Conservation (phyloP, 352 stramenopile genomes). For the Phytophthora cryptogea region DNA sequence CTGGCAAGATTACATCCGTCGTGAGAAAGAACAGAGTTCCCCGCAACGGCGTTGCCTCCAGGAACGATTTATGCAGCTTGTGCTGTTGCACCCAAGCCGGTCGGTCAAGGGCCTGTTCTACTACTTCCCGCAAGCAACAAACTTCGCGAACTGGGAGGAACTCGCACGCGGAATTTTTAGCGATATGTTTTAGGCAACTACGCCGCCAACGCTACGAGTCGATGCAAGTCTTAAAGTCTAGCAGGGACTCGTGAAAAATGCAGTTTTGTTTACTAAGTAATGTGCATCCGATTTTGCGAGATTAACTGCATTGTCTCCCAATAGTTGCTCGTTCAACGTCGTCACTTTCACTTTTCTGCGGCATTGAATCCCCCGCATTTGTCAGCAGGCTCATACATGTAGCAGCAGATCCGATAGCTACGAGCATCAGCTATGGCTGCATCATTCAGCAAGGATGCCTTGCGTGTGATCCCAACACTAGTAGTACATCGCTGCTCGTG, state of each 20-base stretch:
- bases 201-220: neutral
- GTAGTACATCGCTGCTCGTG: conserved; percentile 6
- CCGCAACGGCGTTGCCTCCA: conserved; percentile 39
- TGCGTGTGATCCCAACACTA: too few relatives aligned
- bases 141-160: conserved; percentile 56
- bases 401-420: conserved; percentile 3
- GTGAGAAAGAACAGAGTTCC: conserved; percentile 31
- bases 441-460: neutral
- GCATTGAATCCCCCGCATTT: too few relatives aligned
- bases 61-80: conserved; percentile 75
- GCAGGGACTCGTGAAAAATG: conserved; percentile 1
- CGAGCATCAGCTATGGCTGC: conserved; percentile 7
- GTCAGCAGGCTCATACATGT: too few relatives aligned
- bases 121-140: conserved; percentile 56
- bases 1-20: conserved; percentile 71
- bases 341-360: too few relatives aligned
- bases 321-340: too few relatives aligned
- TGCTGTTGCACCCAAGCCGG: conserved; percentile 79
- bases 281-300: neutral
- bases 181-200: conserved; percentile 49
- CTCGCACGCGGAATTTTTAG: conserved; percentile 68
- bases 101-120: conserved; percentile 73
- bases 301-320: too few relatives aligned
- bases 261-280: conserved; percentile 18
- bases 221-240: neutral